phyloP scores from a whole-genome alignment of 2,329 filamentous ascomycete species.

The Fusarium nanum region DNA sequence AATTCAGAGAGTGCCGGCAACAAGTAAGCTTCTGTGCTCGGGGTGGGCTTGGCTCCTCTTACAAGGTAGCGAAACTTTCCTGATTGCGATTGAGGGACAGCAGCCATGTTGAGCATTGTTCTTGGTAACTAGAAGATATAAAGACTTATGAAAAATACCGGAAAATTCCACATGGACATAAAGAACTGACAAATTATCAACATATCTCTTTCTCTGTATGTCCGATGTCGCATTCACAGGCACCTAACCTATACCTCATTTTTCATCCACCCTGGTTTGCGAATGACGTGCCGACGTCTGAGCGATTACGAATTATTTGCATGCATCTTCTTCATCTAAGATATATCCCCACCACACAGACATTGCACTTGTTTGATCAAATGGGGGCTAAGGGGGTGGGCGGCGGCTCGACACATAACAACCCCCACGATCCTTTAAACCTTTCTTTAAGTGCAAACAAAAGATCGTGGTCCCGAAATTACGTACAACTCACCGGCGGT shows the following conservation, averaged over 20 bases:
- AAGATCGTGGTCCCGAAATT: neutral
- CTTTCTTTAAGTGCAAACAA: neutral
- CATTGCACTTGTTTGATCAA: no score
- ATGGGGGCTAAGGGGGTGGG: no score
- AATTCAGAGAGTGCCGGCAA: slow-evolving; percentile 7
- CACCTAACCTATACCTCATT: no score
- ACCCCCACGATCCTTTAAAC: neutral
- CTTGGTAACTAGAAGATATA: no score
- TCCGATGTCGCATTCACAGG: neutral
- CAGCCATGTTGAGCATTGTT: neutral
- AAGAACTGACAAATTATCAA: neutral
- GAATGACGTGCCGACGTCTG: neutral
- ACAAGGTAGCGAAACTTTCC: slow-evolving; percentile 5
- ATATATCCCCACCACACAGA: no score
- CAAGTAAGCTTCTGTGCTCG: slow-evolving; percentile 3
- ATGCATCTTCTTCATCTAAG: no score
- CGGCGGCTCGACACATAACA: no score
- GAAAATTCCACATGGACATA: no score
- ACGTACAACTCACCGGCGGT: neutral
- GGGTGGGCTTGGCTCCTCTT: neutral
- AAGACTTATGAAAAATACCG: no score
- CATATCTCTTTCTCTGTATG: neutral
- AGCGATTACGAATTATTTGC: no score
- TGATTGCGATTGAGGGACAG: neutral
- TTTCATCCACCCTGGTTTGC: no score